A percentile compares a stretch with the other conserved stretches of the same genome.
Evolutionary conservation across 352 stramenopile genomes (phyloP).

Genomic region (Globisporangium echinulatum): DNA sequence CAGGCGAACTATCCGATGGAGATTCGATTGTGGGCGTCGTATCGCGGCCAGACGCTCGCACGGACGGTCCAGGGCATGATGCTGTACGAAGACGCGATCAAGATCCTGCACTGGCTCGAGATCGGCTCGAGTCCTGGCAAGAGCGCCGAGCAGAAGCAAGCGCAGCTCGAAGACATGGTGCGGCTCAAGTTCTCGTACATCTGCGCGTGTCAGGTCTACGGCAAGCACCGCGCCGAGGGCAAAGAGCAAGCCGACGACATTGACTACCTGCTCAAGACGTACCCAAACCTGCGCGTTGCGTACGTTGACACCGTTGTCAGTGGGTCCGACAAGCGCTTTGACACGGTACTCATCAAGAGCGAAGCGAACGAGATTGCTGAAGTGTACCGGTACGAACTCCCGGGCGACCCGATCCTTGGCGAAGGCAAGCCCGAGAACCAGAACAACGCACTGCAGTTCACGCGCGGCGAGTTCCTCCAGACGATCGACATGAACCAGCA

Average conservation of each 20-base stretch:
- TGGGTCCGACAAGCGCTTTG: conserved; percentile 35
- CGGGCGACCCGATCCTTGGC: conserved; percentile 75
- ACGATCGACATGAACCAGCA: conserved; percentile 99
- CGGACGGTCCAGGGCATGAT: conserved; percentile 80
- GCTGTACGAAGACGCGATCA: conserved; percentile 78
- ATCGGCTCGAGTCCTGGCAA: conserved; percentile 65
- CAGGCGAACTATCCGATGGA: conserved; percentile 57
- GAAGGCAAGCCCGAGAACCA: conserved; percentile 85
- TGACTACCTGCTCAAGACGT: conserved; percentile 66
- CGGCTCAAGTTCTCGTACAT: conserved; percentile 82
- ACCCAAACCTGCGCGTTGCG: conserved; percentile 73
- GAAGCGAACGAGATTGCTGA: conserved; percentile 70
- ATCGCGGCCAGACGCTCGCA: conserved; percentile 66
- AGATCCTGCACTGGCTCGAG: conserved; percentile 77
- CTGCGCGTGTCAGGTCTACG: conserved; percentile 80
- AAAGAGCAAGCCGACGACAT: conserved; percentile 69
- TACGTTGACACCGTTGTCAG: conserved; percentile 65
- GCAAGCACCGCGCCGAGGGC: conserved; percentile 62
- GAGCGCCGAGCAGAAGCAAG: conserved; percentile 63
- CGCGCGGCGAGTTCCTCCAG: conserved; percentile 95
- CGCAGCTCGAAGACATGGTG: conserved; percentile 74
- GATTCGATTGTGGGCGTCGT: conserved; percentile 72
- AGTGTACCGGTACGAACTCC: conserved; percentile 76
- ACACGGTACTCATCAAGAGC: conserved; percentile 67
- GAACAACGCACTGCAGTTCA: conserved; percentile 90